These are phyloP conservation scores for Theileria luwenshuni DNA, from an alignment of 169 alveolate species.

Conservation along the genomic window DNA sequence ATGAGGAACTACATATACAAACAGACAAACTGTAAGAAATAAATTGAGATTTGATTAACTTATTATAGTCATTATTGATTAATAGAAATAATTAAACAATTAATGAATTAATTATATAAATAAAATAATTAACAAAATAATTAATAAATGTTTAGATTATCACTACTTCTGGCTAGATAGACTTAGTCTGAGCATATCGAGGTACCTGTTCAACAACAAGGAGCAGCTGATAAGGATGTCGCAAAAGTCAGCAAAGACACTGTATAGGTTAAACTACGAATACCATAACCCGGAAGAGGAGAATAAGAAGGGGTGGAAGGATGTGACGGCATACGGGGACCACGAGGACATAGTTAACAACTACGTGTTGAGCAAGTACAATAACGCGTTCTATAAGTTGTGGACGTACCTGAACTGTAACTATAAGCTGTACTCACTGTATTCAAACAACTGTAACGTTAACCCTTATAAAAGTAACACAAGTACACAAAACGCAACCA, in stretches of 20 bases:
- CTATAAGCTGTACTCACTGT: constrained; percentile 18
- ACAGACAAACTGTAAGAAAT: constrained; percentile 26
- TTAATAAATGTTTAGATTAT: background rate
- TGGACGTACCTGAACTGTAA: constrained; percentile 57
- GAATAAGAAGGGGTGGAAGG: background rate
- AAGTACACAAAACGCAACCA: background rate
- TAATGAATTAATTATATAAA: too few species aligned
- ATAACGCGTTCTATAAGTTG: constrained; percentile 46
- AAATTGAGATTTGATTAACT: background rate
- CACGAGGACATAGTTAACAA: constrained; percentile 17
- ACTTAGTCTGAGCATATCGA: constrained; percentile 25
- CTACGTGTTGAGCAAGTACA: constrained; percentile 20
- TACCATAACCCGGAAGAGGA: constrained; percentile 8
- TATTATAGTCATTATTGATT: too few species aligned
- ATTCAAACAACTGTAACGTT: constrained; percentile 8
- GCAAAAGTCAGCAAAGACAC: constrained; percentile 30
- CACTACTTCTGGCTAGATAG: constrained; percentile 47
- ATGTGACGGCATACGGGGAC: background rate
- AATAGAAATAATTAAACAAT: too few species aligned
- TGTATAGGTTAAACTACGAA: constrained; percentile 10
- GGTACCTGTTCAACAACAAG: constrained; percentile 14
- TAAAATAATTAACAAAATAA: too few species aligned
- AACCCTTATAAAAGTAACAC: constrained; percentile 8
- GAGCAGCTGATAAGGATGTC: constrained; percentile 39
- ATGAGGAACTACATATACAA: constrained; percentile 56